Evolutionary conservation across 441 rosid species (phyloP).

Genomic region (Brassica balearica): DNA sequence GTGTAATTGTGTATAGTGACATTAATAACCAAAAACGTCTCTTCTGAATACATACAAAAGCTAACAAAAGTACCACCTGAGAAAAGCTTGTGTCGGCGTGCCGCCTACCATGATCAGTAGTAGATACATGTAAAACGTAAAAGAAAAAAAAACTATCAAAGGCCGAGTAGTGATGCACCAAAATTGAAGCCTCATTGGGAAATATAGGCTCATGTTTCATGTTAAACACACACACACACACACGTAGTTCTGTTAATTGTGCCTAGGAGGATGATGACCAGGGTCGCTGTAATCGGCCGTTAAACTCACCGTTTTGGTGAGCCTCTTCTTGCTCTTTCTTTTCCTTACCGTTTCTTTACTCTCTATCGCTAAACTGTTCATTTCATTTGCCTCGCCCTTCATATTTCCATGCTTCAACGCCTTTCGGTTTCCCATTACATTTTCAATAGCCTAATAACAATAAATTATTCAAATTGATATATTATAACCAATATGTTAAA

Average conservation of each 20-base stretch:
- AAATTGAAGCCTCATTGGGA: slow-evolving; percentile 35
- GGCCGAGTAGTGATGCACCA: slow-evolving; percentile 19
- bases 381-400: slow-evolving; percentile 22
- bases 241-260: slow-evolving; percentile 25
- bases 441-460: slow-evolving; percentile 21
- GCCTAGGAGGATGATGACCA: slow-evolving; percentile 48
- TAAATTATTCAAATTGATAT: neutral
- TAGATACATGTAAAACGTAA: slow-evolving; percentile 22
- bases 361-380: slow-evolving; percentile 32
- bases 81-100: neutral
- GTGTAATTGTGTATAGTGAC: neutral
- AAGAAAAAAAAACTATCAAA: neutral
- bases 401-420: slow-evolving; percentile 25
- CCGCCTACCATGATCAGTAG: slow-evolving; percentile 21
- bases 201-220: slow-evolving; percentile 17
- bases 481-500: slow-evolving; percentile 7
- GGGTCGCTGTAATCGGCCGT: slow-evolving; percentile 43
- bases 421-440: slow-evolving; percentile 28
- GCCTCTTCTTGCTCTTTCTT: slow-evolving; percentile 27
- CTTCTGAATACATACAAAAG: slow-evolving; percentile 29
- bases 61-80: slow-evolving; percentile 25
- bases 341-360: slow-evolving; percentile 36
- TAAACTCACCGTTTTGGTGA: slow-evolving; percentile 44
- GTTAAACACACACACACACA: neutral
- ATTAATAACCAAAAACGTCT: slow-evolving; percentile 21